Percentiles rank a stretch among this genome's conserved stretches.
Conservation (phyloP, 495 filamentous ascomycete genomes). For the Cladorrhinum samala region DNA sequence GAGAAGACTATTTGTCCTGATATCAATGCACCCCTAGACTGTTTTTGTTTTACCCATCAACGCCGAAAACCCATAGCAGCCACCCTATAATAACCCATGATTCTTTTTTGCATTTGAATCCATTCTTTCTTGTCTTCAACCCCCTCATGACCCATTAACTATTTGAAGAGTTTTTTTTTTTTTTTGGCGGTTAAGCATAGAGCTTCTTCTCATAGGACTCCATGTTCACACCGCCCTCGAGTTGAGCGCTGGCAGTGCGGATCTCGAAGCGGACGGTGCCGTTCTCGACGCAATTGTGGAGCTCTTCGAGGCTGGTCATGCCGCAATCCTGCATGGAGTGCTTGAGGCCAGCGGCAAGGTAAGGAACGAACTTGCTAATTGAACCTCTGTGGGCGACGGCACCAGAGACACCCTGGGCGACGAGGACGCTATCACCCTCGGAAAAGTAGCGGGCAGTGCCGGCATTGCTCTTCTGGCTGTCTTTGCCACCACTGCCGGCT, state of each 20-base stretch:
- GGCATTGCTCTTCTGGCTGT: constrained; percentile 83
- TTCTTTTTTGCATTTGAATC: not conserved
- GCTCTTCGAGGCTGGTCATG: constrained; percentile 63
- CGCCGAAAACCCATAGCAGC: constrained; percentile 9
- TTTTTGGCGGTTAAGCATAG: constrained; percentile 59
- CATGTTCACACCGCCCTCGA: constrained; percentile 95
- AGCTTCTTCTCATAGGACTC: constrained; percentile 99
- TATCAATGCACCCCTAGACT: not conserved
- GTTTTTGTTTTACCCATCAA: constrained; percentile 5
- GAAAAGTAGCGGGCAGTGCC: constrained; percentile 98
- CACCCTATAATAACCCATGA: not conserved
- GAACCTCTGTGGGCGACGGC: constrained; percentile 60
- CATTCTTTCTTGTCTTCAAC: not conserved
- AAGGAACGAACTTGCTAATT: constrained; percentile 90
- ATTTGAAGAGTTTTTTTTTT: no score
- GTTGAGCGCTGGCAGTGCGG: constrained; percentile 84
- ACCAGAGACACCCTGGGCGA: constrained; percentile 91
- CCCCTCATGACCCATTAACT: constrained; percentile 8
- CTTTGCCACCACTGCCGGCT: constrained; percentile 58
- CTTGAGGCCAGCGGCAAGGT: constrained; percentile 90
- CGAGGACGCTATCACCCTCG: constrained; percentile 86
- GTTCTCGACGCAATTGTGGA: constrained; percentile 68
- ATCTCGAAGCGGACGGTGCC: constrained; percentile 89
- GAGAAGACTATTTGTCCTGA: not conserved
- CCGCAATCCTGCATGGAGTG: constrained; percentile 97